These are phyloP conservation scores for Bassia scoparia DNA, from an alignment of 148 eudicot genomes.

Conservation along the genomic window DNA sequence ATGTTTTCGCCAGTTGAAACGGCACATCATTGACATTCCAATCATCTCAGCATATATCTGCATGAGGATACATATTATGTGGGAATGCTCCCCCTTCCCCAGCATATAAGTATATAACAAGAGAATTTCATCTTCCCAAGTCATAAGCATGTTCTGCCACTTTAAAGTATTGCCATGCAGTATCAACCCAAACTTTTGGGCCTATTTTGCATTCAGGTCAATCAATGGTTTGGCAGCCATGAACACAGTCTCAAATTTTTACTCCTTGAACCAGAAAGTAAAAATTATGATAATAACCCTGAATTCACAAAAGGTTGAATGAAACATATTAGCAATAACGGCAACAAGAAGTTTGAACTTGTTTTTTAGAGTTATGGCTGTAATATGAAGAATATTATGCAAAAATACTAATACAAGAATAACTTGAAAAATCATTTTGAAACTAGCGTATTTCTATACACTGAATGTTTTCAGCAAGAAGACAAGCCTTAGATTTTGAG, in stretches of 20 bases:
- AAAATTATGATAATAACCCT: neutral
- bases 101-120: too few species aligned
- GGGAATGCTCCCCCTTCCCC: too few species aligned
- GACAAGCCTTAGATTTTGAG: slow-evolving; percentile 97
- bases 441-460: slow-evolving; percentile 27
- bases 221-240: slow-evolving; percentile 99
- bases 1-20: slow-evolving; percentile 97
- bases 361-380: neutral
- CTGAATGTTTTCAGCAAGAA: slow-evolving; percentile 95
- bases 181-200: slow-evolving; percentile 98
- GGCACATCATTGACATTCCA: slow-evolving; percentile 99
- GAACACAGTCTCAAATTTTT: slow-evolving; percentile 79
- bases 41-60: slow-evolving; percentile 99
- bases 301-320: neutral
- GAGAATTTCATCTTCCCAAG: neutral
- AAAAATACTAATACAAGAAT: too few species aligned
- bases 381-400: neutral
- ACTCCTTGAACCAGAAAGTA: slow-evolving; percentile 42
- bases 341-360: neutral
- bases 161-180: slow-evolving; percentile 81
- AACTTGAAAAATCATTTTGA: neutral
- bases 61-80: too few species aligned
- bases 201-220: slow-evolving; percentile 93
- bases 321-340: neutral
- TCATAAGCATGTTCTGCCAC: neutral